Evolutionary conservation across 495 filamentous ascomycete genomes (phyloP), one percentile per base, ranked within the genome.

Genomic region (Jackrogersella multiformis): DNA sequence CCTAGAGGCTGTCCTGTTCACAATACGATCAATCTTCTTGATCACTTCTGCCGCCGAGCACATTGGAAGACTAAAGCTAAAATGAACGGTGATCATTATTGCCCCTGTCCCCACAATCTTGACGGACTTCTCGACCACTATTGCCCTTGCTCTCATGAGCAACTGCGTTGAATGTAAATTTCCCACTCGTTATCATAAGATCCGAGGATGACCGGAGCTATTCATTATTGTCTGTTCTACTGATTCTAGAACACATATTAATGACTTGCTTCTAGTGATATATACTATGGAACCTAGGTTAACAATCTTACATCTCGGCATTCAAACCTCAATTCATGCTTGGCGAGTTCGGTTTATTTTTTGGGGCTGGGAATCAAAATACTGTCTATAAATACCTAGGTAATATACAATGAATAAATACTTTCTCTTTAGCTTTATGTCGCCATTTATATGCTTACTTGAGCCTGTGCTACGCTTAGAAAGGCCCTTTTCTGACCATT

Each of bases 141-240:
- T 23, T 70, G 68, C 26, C 54, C 61, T 24, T 70, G 67, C 18
- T 13, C 9, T 10, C 67, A 70, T 18, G 52, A 66, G 3, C 9
- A 21, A 6, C 2, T 1, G 18, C 16, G 57, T 4, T 6, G 30
- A n/a, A 12, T 1, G 6, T 18, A 44, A 0, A 16, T 5, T 1
- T 15, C 5, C 7, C n/a, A 21, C n/a, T 53, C 61, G 65, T 21
- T 30, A 1, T 2, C 59, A 68, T 30, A 42, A 59, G 9, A 24
- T 63, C 30, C 53, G 0, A 41, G 3, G 21, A 58, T 58, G 10
- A 3, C 26, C 3, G 57, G 13, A n/a, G 0, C 1, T 0, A 15
- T 13, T 30, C 65, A 64, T 44, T 62, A 63, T 34, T 69, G 54
- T 13, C 55, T 60, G 7, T 4, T 13, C 3, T 57, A 63, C 36